Base-by-base conservation (phyloP, 129 eudicot genomes). In the Flaveria ramosissima region DNA sequence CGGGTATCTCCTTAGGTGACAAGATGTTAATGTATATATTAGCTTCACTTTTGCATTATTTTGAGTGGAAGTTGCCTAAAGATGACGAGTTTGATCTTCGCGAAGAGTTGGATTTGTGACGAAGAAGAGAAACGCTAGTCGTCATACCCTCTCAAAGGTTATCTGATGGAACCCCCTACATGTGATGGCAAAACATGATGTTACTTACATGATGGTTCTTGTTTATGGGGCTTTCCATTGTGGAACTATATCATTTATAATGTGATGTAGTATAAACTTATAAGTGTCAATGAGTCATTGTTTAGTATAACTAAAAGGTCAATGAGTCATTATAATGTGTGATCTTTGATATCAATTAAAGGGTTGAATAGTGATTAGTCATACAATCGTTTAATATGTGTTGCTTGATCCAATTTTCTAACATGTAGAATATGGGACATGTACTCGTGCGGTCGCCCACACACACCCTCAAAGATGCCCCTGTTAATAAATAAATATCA, bases 141-240 rank as follows among this genome's bases (percentile, higher is more conserved):
- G 69, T 46, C 12, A 63, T 63, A 27, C 69, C 46, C 20, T 27
- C 45, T 63, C 69, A 63, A 63, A 63, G 69, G 23, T 63, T 63
- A 63, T 32, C 69, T 32, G 13, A 63, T 30, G 19, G 4, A 63
- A 63, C 20, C 4, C 69, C 30, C 2, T 63, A 63, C 21, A 63
- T 27, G 69, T 9, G 21, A 63, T 63, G 24, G 20, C 30, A 63
- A 27, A 30, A 48, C 5, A 48, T 48, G 53, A 48, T 48, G 53
- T 48, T 12, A 12, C n/a, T 15, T 52, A 23, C 7, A 52, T 4
- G 9, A 27, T 8, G 3, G 20, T 9, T 6, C 61, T 55, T 17
- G 61, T 55, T 53, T 55, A 19, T 1, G 26, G 2, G 62, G 26
- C 14, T 55, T 55, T 55, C 26, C 9, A 6, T 52, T 52, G 59